A percentile compares a stretch with the other conserved stretches of the same genome.
phyloP scores from a whole-genome alignment of 169 alveolate genomes.

The Toxoplasma gondii region DNA sequence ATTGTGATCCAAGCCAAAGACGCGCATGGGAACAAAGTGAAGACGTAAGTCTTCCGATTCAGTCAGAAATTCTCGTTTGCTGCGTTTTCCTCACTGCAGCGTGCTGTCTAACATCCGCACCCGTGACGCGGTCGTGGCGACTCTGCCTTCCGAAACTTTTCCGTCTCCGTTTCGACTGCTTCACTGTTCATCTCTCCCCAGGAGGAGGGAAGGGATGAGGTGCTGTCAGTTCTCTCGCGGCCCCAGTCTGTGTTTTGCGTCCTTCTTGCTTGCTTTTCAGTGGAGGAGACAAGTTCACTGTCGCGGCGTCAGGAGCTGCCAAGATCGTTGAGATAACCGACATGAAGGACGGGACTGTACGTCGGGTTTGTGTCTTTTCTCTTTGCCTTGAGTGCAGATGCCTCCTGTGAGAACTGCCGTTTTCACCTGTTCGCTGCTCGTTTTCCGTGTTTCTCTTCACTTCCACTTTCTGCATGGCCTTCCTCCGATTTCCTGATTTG shows the following conservation, averaged over 20 bases:
- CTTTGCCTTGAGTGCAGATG: not conserved
- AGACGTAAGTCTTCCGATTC: not conserved
- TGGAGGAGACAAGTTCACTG: conserved; percentile 43
- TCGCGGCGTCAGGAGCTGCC: conserved; percentile 46
- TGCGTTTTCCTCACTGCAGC: not conserved
- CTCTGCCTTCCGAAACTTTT: not conserved
- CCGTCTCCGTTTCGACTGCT: not conserved
- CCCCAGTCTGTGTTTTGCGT: not conserved
- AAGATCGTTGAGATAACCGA: conserved; percentile 40
- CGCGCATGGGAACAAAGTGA: conserved; percentile 34
- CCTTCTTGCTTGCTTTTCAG: conserved; percentile 11
- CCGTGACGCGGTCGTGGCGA: no score
- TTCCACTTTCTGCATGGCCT: no score
- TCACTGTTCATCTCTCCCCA: not conserved
- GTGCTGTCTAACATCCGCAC: not conserved
- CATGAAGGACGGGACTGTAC: conserved; percentile 49
- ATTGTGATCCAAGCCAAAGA: conserved; percentile 41
- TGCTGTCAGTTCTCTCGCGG: not conserved
- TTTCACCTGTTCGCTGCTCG: not conserved
- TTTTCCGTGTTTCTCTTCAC: not conserved
- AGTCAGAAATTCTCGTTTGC: not conserved
- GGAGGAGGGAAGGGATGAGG: not conserved
- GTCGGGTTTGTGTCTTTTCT: not conserved
- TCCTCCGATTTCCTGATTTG: no score
- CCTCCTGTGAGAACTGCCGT: not conserved